phyloP scores from a whole-genome alignment of 2,329 filamentous ascomycete genomes.

The Zopfia rhizophila region DNA sequence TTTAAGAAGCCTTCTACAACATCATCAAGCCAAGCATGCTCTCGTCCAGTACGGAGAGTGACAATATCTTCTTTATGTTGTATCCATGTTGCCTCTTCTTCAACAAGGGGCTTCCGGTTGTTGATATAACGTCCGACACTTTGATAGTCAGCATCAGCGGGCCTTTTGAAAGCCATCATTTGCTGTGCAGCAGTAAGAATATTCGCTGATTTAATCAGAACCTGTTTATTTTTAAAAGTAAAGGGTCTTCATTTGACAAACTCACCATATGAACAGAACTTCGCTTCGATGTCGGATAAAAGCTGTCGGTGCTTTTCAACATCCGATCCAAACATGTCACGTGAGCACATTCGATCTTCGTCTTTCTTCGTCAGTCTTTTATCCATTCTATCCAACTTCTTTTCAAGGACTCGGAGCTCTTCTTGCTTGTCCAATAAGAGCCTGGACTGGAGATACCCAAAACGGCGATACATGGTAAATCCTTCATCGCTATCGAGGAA shows the following conservation, averaged over 20 bases:
- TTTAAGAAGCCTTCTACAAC: conserved; percentile 38
- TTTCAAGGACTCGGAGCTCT: conserved; percentile 28
- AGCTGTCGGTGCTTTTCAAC: conserved; percentile 6
- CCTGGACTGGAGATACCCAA: conserved; percentile 54
- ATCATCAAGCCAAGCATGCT: conserved; percentile 54
- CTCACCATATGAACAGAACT: conserved; percentile 25
- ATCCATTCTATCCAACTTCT: conserved; percentile 33
- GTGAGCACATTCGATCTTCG: conserved; percentile 2
- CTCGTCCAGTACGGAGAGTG: conserved; percentile 50
- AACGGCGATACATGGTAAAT: conserved; percentile 56
- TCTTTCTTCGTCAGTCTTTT: conserved; percentile 5
- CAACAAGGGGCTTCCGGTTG: conserved; percentile 30
- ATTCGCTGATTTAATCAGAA: conserved; percentile 18
- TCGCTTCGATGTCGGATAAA: conserved; percentile 14
- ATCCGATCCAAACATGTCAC: conserved; percentile 1
- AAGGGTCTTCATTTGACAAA: conserved; percentile 19
- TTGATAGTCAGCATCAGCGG: conserved; percentile 42
- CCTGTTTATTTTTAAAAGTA: neutral
- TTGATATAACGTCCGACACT: conserved; percentile 43
- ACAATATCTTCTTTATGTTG: conserved; percentile 54
- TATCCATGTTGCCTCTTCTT: conserved; percentile 46
- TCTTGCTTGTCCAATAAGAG: conserved; percentile 34
- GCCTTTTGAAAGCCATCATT: conserved; percentile 34
- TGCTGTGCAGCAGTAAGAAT: conserved; percentile 20
- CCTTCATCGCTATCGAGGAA: conserved; percentile 56